Evolutionary conservation across 139 green algal genomes (phyloP).

Genomic region (Chlorella sp.): DNA sequence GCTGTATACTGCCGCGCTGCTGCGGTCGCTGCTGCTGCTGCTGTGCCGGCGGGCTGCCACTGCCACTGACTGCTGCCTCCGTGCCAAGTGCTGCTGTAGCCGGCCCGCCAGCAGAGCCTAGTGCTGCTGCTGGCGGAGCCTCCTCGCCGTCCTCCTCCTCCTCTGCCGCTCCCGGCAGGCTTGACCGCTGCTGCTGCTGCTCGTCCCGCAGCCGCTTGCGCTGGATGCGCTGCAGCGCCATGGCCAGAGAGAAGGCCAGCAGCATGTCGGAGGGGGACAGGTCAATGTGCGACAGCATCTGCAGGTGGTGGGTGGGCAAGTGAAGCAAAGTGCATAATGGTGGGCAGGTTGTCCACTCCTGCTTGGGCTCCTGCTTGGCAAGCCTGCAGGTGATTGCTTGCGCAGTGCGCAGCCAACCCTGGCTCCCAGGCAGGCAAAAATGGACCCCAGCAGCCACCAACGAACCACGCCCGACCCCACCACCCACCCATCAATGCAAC

Average conservation of each 20-base stretch:
- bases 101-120: not conserved
- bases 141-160: not conserved
- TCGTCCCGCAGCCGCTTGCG: not conserved
- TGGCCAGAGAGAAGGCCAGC: constrained; percentile 57
- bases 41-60: not conserved
- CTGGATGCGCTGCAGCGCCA: constrained; percentile 44
- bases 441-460: too few species aligned
- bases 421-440: too few species aligned
- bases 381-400: too few species aligned
- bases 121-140: not conserved
- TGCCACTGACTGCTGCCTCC: not conserved
- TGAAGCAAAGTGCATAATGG: too few species aligned
- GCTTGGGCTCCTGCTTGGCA: too few species aligned
- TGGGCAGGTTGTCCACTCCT: too few species aligned
- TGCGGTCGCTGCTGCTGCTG: not conserved
- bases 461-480: too few species aligned
- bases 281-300: constrained; percentile 66
- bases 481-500: too few species aligned
- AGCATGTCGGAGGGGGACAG: constrained; percentile 60
- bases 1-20: not conserved
- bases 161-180: not conserved
- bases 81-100: not conserved
- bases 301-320: not conserved
- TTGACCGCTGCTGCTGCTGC: not conserved
- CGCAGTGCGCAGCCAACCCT: too few species aligned